phyloP scores from a whole-genome alignment of 805 yeast species.

The Clavispora phyllophila region DNA sequence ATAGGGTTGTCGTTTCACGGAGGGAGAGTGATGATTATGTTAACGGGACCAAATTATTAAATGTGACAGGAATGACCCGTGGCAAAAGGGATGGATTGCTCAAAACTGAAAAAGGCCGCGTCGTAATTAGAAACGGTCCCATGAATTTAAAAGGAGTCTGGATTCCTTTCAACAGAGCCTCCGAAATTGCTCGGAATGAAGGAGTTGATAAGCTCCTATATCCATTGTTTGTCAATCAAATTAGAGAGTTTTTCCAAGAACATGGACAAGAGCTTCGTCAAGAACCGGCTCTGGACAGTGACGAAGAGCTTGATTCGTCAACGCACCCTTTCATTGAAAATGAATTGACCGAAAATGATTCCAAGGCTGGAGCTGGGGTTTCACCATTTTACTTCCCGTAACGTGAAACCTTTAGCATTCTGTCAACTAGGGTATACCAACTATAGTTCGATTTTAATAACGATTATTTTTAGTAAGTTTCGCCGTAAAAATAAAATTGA shows the following conservation, averaged over 20 bases:
- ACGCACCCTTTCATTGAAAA: not conserved
- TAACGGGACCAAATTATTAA: slow-evolving; percentile 36
- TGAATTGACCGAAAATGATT: not conserved
- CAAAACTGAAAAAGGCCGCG: slow-evolving; percentile 27
- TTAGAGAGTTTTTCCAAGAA: slow-evolving; percentile 20
- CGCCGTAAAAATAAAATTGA: not conserved
- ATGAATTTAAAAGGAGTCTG: slow-evolving; percentile 40
- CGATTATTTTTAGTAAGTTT: not conserved
- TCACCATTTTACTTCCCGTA: not conserved
- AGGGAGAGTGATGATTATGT: slow-evolving; percentile 31
- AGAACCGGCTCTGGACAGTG: not conserved
- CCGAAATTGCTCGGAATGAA: slow-evolving; percentile 37
- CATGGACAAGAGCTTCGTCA: slow-evolving; percentile 1
- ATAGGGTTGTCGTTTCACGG: slow-evolving; percentile 30
- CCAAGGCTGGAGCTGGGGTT: not conserved
- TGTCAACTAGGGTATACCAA: not conserved
- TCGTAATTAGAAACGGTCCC: slow-evolving; percentile 31
- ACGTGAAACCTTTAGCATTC: not conserved
- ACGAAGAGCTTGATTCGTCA: not conserved
- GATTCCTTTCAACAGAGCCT: slow-evolving; percentile 37
- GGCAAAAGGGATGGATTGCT: slow-evolving; percentile 38
- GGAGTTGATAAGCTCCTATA: slow-evolving; percentile 29
- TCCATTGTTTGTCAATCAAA: slow-evolving; percentile 31
- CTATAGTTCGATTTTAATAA: not conserved
- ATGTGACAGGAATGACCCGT: slow-evolving; percentile 36